These are phyloP conservation scores for Dendryphion nanum DNA, from an alignment of 2,329 filamentous ascomycete genomes.

Conservation along the genomic window DNA sequence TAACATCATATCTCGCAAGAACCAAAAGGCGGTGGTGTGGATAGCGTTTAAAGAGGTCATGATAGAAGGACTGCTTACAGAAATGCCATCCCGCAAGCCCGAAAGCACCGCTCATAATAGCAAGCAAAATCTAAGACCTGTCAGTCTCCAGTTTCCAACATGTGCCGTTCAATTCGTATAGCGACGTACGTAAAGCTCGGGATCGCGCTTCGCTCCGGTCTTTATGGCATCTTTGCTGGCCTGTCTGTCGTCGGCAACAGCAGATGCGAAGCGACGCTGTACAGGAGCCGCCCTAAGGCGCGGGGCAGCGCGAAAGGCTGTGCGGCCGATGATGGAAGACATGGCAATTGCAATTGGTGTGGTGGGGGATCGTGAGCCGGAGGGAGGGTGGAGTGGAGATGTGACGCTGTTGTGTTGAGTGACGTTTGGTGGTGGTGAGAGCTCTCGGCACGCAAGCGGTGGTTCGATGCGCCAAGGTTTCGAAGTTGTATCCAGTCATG, in stretches of 20 bases:
- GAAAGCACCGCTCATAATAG: slow-evolving; percentile 86
- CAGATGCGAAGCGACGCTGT: slow-evolving; percentile 34
- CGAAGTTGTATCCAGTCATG: neutral
- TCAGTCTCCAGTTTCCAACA: slow-evolving; percentile 19
- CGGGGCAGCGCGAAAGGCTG: slow-evolving; percentile 47
- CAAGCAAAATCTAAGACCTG: slow-evolving; percentile 72
- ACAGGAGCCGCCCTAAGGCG: slow-evolving; percentile 41
- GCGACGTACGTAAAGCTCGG: slow-evolving; percentile 68
- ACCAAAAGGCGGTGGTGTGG: neutral
- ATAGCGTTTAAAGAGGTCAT: neutral
- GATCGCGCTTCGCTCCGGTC: slow-evolving; percentile 66
- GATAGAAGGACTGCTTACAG: slow-evolving; percentile 50
- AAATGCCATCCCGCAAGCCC: slow-evolving; percentile 89
- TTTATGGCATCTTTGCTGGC: slow-evolving; percentile 52
- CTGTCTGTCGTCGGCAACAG: slow-evolving; percentile 44
- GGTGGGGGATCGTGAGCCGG: slow-evolving; percentile 6
- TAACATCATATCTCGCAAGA: neutral
- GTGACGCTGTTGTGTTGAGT: slow-evolving; percentile 1
- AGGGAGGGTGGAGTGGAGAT: slow-evolving; percentile 13
- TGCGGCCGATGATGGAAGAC: slow-evolving; percentile 46
- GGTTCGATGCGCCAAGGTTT: slow-evolving; percentile 14
- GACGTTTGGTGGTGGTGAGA: slow-evolving; percentile 4
- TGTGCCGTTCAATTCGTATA: neutral
- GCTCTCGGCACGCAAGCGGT: slow-evolving; percentile 8
- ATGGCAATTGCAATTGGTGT: slow-evolving; percentile 35